Evolutionary conservation across 2,329 filamentous ascomycete genomes (phyloP).

Genomic region (Talaromyces sp.): DNA sequence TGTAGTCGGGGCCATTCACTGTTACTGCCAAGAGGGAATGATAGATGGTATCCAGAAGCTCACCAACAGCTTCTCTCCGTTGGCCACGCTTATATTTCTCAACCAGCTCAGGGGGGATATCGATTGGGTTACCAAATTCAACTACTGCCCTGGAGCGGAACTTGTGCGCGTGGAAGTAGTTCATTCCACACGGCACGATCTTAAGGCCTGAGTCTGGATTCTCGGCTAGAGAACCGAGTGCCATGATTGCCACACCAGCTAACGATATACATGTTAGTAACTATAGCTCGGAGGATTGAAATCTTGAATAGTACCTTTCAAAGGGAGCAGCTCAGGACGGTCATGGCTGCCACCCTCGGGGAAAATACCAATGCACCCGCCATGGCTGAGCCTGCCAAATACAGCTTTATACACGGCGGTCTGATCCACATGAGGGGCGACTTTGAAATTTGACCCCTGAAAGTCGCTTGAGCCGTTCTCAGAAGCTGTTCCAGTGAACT

Average conservation of each 20-base stretch:
- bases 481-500: slow-evolving; percentile 52
- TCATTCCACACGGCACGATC: slow-evolving; percentile 97
- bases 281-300: background rate
- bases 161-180: slow-evolving; percentile 98
- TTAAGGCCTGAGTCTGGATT: slow-evolving; percentile 83
- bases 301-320: slow-evolving; percentile 56
- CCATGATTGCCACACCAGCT: slow-evolving; percentile 97
- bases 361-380: slow-evolving; percentile 93
- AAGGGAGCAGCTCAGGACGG: slow-evolving; percentile 79
- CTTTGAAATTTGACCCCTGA: slow-evolving; percentile 74
- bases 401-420: slow-evolving; percentile 90
- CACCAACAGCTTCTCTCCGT: slow-evolving; percentile 78
- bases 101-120: slow-evolving; percentile 76
- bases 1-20: slow-evolving; percentile 87
- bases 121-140: slow-evolving; percentile 86
- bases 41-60: slow-evolving; percentile 80
- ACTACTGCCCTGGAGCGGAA: slow-evolving; percentile 94
- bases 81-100: slow-evolving; percentile 79
- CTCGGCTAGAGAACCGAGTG: slow-evolving; percentile 78
- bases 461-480: slow-evolving; percentile 54
- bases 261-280: slow-evolving; percentile 2
- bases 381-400: slow-evolving; percentile 72
- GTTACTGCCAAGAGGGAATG: slow-evolving; percentile 82
- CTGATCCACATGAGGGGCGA: slow-evolving; percentile 90
- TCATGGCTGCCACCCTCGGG: slow-evolving; percentile 96